Evolutionary conservation across 2,329 filamentous ascomycete species (phyloP).

Genomic region (Pseudogymnoascus sp.): DNA sequence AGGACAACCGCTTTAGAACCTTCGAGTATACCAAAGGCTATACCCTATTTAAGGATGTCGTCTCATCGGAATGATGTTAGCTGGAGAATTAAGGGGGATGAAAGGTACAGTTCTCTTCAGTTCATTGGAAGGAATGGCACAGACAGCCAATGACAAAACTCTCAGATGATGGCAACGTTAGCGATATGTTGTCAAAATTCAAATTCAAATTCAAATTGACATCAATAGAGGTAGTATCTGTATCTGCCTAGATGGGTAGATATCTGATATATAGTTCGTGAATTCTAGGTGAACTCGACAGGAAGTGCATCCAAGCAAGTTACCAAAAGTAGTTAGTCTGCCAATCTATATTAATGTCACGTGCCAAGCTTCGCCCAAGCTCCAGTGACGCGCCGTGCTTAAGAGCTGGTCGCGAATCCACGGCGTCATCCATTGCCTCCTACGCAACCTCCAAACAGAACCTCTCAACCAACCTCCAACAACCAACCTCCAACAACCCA

Average conservation of each 20-base stretch:
- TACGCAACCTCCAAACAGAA: background rate
- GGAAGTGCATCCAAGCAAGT: background rate
- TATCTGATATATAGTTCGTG: background rate
- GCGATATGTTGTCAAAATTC: background rate
- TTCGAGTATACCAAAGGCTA: background rate
- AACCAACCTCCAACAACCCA: background rate
- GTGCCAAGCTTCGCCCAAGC: background rate
- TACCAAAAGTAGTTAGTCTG: background rate
- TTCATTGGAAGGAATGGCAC: background rate
- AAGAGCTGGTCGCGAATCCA: conserved; percentile 2
- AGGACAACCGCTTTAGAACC: background rate
- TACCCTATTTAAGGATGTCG: background rate
- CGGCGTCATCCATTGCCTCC: conserved; percentile 4
- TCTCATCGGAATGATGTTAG: background rate
- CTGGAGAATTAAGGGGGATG: background rate
- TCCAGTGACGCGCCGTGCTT: background rate
- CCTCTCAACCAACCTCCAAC: background rate
- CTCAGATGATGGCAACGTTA: background rate
- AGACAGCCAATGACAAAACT: background rate
- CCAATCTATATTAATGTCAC: background rate
- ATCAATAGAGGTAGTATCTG: background rate
- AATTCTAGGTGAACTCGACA: background rate
- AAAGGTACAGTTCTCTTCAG: background rate
- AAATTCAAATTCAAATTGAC: background rate
- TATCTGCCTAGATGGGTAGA: background rate